Evolutionary conservation across 345 rosid species (phyloP).

Genomic region (Acer saccharum): DNA sequence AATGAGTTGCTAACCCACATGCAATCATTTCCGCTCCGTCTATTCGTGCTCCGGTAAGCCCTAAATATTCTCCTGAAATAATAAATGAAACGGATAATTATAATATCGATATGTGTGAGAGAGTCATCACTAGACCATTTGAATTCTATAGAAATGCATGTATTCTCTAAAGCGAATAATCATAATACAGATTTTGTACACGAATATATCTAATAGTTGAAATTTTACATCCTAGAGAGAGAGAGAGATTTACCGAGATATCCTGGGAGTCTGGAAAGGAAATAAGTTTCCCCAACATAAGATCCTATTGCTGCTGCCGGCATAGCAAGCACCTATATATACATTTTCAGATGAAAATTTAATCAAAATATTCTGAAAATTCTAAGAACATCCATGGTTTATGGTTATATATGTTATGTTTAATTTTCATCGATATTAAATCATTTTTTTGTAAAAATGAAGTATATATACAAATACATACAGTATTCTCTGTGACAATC

Average conservation of each 20-base stretch:
- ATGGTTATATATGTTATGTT: no score
- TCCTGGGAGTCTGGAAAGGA: conserved; percentile 33
- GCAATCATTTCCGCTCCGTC: conserved; percentile 34
- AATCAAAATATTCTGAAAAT: no score
- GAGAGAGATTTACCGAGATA: conserved; percentile 19
- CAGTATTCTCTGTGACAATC: conserved; percentile 38
- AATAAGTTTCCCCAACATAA: conserved; percentile 29
- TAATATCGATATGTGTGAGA: no score
- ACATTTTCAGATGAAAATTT: background rate
- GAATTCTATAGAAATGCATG: no score
- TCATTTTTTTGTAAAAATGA: background rate
- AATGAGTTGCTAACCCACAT: conserved; percentile 41
- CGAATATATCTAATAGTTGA: background rate
- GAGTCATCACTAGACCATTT: no score
- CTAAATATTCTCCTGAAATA: conserved; percentile 30
- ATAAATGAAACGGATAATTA: no score
- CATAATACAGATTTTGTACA: background rate
- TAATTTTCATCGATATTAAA: background rate
- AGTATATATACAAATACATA: background rate
- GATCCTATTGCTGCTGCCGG: conserved; percentile 34
- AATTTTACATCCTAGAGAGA: background rate
- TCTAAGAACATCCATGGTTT: background rate
- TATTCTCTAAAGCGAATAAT: no score
- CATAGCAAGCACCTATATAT: conserved; percentile 26
- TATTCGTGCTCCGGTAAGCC: conserved; percentile 31